These are phyloP conservation scores for Penicillium sp. DNA, from an alignment of 2,329 filamentous ascomycete species.

Conservation along the genomic window DNA sequence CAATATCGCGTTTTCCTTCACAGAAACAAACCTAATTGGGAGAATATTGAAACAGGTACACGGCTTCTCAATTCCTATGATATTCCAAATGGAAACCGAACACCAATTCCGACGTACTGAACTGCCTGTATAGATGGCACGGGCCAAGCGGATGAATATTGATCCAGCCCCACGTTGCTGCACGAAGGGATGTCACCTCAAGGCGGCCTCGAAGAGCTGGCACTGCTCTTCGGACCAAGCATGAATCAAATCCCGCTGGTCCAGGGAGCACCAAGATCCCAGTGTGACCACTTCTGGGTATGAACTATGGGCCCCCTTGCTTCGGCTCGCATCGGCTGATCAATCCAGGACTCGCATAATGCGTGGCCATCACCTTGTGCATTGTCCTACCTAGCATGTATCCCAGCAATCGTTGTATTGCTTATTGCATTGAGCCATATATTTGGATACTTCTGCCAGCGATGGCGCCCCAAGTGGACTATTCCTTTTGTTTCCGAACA, in stretches of 20 bases:
- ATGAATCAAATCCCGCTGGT: constrained; percentile 19
- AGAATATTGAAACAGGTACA: background rate
- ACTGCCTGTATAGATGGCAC: constrained; percentile 1
- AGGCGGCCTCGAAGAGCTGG: background rate
- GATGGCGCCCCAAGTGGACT: constrained; percentile 50
- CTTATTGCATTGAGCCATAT: constrained; percentile 31
- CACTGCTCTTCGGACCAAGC: constrained; percentile 7
- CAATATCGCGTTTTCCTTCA: background rate
- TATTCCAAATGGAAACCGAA: background rate
- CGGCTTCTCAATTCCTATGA: too few relatives aligned
- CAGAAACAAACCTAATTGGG: too few relatives aligned
- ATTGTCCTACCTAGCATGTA: constrained; percentile 32
- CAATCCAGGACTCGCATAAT: constrained; percentile 36
- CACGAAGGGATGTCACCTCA: background rate
- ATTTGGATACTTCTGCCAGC: constrained; percentile 21
- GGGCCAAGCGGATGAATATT: constrained; percentile 8
- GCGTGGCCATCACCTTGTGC: constrained; percentile 37
- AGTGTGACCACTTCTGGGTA: constrained; percentile 23
- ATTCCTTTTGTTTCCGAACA: constrained; percentile 52
- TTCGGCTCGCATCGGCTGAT: constrained; percentile 11
- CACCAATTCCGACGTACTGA: background rate
- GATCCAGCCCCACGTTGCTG: constrained; percentile 4
- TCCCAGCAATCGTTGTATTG: constrained; percentile 28
- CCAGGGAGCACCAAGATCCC: background rate
- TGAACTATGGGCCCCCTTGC: constrained; percentile 1